phyloP scores from a whole-genome alignment of 768 basidiomycete species.

The Hygrocybe coccinea region DNA sequence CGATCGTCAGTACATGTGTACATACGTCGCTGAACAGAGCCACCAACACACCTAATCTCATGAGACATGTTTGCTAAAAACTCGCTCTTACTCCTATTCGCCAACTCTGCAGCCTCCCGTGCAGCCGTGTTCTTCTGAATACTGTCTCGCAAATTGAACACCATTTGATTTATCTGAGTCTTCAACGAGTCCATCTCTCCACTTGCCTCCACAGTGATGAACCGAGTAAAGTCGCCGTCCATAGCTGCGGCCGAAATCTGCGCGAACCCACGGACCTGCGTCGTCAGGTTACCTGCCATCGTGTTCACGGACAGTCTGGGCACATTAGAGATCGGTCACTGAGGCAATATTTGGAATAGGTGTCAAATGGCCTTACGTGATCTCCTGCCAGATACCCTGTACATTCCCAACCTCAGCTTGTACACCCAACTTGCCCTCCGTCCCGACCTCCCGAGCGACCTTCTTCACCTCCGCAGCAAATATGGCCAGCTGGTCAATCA shows the following conservation, averaged over 20 bases:
- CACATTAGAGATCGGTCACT: background rate
- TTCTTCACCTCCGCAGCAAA: slow-evolving; percentile 74
- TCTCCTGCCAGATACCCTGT: slow-evolving; percentile 98
- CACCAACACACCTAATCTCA: slow-evolving; percentile 71
- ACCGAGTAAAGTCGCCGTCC: slow-evolving; percentile 97
- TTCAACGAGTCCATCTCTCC: slow-evolving; percentile 99
- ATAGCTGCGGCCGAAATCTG: slow-evolving; percentile 98
- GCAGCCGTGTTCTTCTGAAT: slow-evolving; percentile 99
- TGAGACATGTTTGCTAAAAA: slow-evolving; percentile 99
- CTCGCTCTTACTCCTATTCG: slow-evolving; percentile 96
- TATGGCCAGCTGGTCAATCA: slow-evolving; percentile 56
- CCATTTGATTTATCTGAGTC: slow-evolving; percentile 99
- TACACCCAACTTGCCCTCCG: slow-evolving; percentile 96
- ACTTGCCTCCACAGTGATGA: slow-evolving; percentile 97
- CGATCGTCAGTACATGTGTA: slow-evolving; percentile 4
- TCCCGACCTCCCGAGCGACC: slow-evolving; percentile 95
- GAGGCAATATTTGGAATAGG: background rate
- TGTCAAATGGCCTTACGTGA: slow-evolving; percentile 62
- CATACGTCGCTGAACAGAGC: slow-evolving; percentile 1
- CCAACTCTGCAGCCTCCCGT: slow-evolving; percentile 92
- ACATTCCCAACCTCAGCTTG: slow-evolving; percentile 96
- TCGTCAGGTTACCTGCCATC: slow-evolving; percentile 95
- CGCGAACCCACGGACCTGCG: slow-evolving; percentile 97
- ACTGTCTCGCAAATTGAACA: slow-evolving; percentile 91
- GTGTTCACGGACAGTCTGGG: slow-evolving; percentile 89